A percentile compares a stretch with the other conserved stretches of the same genome.
Conservation (phyloP, 139 green algal genomes). For the Chlorella vulgaris region DNA sequence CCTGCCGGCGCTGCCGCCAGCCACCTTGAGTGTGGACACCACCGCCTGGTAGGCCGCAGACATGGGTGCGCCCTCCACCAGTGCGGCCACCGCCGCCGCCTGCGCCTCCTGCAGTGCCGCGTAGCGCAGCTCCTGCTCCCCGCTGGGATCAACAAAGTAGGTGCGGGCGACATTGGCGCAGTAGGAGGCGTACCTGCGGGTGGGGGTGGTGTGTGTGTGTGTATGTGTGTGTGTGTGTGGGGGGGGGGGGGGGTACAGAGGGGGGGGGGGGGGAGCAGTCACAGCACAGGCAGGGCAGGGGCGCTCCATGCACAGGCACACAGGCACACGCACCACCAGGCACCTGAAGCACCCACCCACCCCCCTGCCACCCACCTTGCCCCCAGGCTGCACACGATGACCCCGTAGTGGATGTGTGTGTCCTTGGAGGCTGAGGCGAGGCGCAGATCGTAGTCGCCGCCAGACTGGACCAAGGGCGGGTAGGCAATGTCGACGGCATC, state of each 20-base stretch:
- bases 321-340: neutral
- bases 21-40: slow-evolving; percentile 59
- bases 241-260: no score
- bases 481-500: slow-evolving; percentile 96
- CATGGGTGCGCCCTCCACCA: slow-evolving; percentile 72
- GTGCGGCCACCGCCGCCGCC: slow-evolving; percentile 75
- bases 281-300: no score
- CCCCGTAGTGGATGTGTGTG: slow-evolving; percentile 67
- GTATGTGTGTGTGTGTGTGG: no score
- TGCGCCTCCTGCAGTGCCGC: slow-evolving; percentile 75
- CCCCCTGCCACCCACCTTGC: slow-evolving; percentile 22
- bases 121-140: slow-evolving; percentile 84
- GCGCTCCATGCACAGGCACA: no score
- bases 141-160: slow-evolving; percentile 88
- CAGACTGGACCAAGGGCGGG: slow-evolving; percentile 89
- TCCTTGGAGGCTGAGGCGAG: slow-evolving; percentile 50
- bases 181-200: slow-evolving; percentile 89
- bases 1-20: no score
- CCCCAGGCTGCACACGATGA: slow-evolving; percentile 57
- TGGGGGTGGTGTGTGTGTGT: no score
- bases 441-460: slow-evolving; percentile 79
- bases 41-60: slow-evolving; percentile 77
- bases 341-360: neutral
- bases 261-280: no score
- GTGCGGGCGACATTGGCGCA: slow-evolving; percentile 93